Conservation (phyloP, 768 basidiomycete species). For the Boletus subcaerulescens region DNA sequence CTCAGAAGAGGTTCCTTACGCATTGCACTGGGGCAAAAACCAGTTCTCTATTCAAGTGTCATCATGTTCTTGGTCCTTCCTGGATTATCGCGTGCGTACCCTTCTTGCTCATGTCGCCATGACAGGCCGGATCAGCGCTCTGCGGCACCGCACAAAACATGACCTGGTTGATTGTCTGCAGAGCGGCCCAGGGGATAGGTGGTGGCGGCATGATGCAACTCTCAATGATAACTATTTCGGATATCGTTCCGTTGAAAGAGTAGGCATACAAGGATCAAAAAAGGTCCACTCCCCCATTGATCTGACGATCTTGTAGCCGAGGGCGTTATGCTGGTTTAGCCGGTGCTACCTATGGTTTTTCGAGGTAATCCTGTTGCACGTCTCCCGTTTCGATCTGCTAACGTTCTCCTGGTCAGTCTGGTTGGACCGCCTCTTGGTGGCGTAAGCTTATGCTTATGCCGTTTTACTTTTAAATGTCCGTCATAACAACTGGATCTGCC, state of each 20-base stretch:
- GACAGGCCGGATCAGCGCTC: conserved; percentile 69
- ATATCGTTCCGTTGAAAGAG: conserved; percentile 80
- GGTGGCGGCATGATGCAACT: conserved; percentile 76
- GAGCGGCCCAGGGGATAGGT: conserved; percentile 81
- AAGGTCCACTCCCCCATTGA: not conserved
- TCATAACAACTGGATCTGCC: too few species aligned
- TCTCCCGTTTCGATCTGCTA: not conserved
- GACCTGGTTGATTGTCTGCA: conserved; percentile 70
- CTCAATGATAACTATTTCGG: conserved; percentile 73
- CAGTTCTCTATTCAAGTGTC: conserved; percentile 62
- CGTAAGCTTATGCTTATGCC: conserved; percentile 42
- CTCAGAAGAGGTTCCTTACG: not conserved
- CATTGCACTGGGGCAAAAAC: conserved; percentile 52
- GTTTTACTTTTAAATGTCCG: not conserved
- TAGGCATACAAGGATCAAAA: conserved; percentile 20
- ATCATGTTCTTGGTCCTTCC: conserved; percentile 48
- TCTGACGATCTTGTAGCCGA: conserved; percentile 45
- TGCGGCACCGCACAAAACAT: conserved; percentile 79
- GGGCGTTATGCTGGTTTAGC: conserved; percentile 74
- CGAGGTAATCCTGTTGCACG: conserved; percentile 31
- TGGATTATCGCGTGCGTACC: not conserved
- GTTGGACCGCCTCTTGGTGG: conserved; percentile 79
- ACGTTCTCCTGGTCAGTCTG: conserved; percentile 37
- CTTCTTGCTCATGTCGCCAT: too few species aligned
- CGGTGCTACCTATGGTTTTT: conserved; percentile 75